Evolutionary conservation across 2,329 filamentous ascomycete species (phyloP), one percentile per base, ranked within the genome.

Genomic region (Aureobasidium sp.): DNA sequence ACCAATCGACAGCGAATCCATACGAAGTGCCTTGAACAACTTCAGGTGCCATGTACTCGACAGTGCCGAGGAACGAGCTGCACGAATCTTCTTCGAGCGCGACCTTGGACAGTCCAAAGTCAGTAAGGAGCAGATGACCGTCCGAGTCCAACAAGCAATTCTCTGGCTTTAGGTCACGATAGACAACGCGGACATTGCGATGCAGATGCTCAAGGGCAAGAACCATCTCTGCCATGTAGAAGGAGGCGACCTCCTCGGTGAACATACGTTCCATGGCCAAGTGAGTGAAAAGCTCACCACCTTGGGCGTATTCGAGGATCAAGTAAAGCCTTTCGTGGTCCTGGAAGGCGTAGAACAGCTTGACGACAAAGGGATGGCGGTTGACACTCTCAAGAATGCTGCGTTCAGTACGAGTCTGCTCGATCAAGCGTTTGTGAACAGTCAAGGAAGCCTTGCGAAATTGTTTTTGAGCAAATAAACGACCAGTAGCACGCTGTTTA

Each of bases 1-100:
- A 99, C 93, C 93, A 99, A 77, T 99, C 94, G 20, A 97, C 95
- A 1, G 92, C 87, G 74, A 92, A 93, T 71, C 93, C 92, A 74
- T 99, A 99, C 67, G 90, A 87, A 67, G 89, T 87, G 65, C 92
- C 92, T 65, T 87, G 84, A 64, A 99, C 86, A 57, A 99, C 89
- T 76, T 99, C 94, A 0, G 94, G 94, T 0, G 94, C 95, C 94
- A 99, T 99, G 82, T 99, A 99, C 74, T 97, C 94, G 63, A 97
- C 88, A 0, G 94, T 99, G 56, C 94, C 94, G 10, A 97, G 85
- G 67, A 97, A 88, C 46, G 91, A 96, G 76, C 92, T 90, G 81
- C 93, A 97, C 36, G 81, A 81, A 66, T 82, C 82, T 61, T 84
- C 86, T 63, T 92, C 87, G 17, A 94, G 83, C 0, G 92, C 87